Evolutionary conservation across 148 eudicot species (phyloP).

Genomic region (Fagopyrum esculentum): DNA sequence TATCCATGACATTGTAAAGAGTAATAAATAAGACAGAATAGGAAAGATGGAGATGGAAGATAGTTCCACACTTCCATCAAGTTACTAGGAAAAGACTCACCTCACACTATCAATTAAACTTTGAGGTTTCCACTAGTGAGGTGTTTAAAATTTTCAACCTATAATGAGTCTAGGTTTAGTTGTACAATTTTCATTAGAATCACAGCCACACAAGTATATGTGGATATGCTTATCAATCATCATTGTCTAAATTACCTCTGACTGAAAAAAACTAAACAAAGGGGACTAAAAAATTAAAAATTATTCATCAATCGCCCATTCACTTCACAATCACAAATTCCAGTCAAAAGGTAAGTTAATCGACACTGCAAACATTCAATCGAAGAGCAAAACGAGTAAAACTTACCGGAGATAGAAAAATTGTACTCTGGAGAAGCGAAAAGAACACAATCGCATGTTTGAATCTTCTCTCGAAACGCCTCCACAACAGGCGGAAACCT

Average conservation of each 20-base stretch:
- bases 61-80: not conserved
- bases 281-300: not conserved
- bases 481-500: conserved; percentile 56
- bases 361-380: not conserved
- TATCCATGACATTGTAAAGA: not conserved
- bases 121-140: too few species aligned
- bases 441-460: conserved; percentile 50
- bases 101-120: too few species aligned
- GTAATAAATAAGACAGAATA: not conserved
- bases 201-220: too few species aligned
- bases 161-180: too few species aligned
- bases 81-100: too few species aligned
- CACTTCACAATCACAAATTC: not conserved
- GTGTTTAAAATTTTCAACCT: too few species aligned
- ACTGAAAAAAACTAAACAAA: not conserved
- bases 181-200: too few species aligned
- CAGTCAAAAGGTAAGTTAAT: not conserved
- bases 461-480: conserved; percentile 72
- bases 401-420: conserved; percentile 63
- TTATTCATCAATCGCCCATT: not conserved
- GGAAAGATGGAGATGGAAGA: not conserved
- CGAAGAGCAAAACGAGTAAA: not conserved
- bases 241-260: too few species aligned
- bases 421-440: conserved; percentile 95
- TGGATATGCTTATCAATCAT: too few species aligned